phyloP scores from a whole-genome alignment of 2,329 filamentous ascomycete species.

The Trichoderma pleuroti region DNA sequence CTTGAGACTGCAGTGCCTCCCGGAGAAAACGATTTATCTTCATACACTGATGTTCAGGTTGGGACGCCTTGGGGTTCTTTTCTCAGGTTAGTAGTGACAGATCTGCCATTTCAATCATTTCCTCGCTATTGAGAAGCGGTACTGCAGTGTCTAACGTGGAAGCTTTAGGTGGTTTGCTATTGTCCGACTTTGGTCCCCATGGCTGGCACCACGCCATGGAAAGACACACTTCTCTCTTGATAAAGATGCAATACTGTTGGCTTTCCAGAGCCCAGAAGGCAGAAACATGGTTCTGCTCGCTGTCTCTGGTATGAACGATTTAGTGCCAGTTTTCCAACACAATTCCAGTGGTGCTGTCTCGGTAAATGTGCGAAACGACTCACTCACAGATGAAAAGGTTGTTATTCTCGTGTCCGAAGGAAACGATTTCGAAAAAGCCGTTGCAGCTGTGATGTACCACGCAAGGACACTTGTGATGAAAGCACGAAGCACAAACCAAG shows the following conservation, averaged over 20 bases:
- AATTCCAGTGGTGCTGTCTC: slow-evolving; percentile 62
- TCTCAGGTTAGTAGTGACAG: slow-evolving; percentile 42
- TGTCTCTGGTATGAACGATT: slow-evolving; percentile 68
- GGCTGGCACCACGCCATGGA: slow-evolving; percentile 87
- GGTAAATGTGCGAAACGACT: slow-evolving; percentile 71
- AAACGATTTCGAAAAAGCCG: slow-evolving; percentile 68
- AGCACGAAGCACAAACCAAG: slow-evolving; percentile 40
- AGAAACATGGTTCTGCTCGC: slow-evolving; percentile 74
- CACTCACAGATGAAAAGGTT: slow-evolving; percentile 49
- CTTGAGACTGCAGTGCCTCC: slow-evolving; percentile 55
- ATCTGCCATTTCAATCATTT: neutral
- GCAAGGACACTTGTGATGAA: slow-evolving; percentile 56
- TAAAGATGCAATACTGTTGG: slow-evolving; percentile 73
- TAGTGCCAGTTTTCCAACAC: slow-evolving; percentile 66
- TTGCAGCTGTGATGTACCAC: slow-evolving; percentile 81
- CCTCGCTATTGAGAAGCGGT: no score
- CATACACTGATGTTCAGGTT: slow-evolving; percentile 53
- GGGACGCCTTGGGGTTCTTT: slow-evolving; percentile 60
- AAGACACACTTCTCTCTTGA: slow-evolving; percentile 62
- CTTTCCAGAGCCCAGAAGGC: slow-evolving; percentile 70
- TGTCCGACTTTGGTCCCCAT: slow-evolving; percentile 74
- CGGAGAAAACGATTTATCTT: slow-evolving; percentile 56
- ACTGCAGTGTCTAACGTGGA: neutral
- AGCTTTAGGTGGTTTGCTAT: slow-evolving; percentile 70
- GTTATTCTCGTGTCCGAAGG: slow-evolving; percentile 69